Evolutionary conservation across 805 yeast species (phyloP), one percentile per base, ranked within the genome.

Genomic region (Clavispora phyllophila): DNA sequence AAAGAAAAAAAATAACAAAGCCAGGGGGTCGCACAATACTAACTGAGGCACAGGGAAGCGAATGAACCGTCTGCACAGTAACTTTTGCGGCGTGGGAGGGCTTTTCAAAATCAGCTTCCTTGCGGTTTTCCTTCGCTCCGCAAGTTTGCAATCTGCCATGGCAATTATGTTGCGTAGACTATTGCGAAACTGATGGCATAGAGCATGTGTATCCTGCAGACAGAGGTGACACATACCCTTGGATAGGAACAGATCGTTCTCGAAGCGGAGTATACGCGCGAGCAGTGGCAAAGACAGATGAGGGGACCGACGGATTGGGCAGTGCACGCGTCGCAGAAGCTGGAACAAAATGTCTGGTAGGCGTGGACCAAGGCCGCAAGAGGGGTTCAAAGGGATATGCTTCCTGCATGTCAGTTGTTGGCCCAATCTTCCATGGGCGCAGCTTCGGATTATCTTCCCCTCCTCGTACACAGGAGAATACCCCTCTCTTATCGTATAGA

Each of bases 401-500:
- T n/a, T 15, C 27, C 27, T 24, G 28, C 32, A 36, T 26, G 4
- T 4, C 9, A 17, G 32, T 15, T 25, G 39, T 36, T 24, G 32
- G 39, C 37, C 37, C 37, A 35, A 35, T 9, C 33, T 29, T 15
- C 12, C 9, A 13, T 24, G 9, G 20, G 36, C 25, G 36, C 24
- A 33, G 26, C 12, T 13, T 15, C 37, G 37, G 37, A 35, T 35
- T 24, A 35, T 23, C 37, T 35, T 5, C 28, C 26, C 28, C 37
- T 22, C 33, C 20, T 14, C 27, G 37, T 35, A 15, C 27, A 26
- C 39, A 26, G 32, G 22, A 24, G 17, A 28, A 15, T 38, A 38
- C 41, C 41, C 41, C 41, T 38, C 40, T 10, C 40, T 37, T 15
- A 23, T 31, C 41, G 41, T 29, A 29, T 22, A 23, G 41, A 19